Evolutionary conservation across 2,329 filamentous ascomycete genomes (phyloP).

Genomic region (Tolypocladium cylindrosporum): DNA sequence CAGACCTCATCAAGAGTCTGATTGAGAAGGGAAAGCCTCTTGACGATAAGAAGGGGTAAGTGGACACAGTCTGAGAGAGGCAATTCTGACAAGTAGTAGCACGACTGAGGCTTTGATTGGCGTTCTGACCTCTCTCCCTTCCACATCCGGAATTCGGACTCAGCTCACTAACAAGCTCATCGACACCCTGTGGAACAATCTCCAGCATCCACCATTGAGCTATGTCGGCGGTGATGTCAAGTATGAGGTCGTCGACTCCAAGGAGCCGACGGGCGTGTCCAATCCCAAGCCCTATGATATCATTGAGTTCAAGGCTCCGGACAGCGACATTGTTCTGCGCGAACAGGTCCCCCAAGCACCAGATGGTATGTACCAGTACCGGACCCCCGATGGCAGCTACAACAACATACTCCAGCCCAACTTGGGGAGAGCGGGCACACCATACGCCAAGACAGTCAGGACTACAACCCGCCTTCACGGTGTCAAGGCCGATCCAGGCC

Average conservation of each 20-base stretch:
- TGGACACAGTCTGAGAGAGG: not conserved
- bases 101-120: conserved; percentile 29
- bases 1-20: conserved; percentile 20
- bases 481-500: conserved; percentile 52
- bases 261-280: conserved; percentile 14
- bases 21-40: conserved; percentile 36
- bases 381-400: conserved; percentile 27
- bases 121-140: conserved; percentile 26
- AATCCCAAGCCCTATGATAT: conserved; percentile 19
- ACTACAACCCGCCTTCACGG: conserved; percentile 45
- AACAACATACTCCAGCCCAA: conserved; percentile 54
- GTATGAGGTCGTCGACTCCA: conserved; percentile 22
- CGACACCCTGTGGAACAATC: conserved; percentile 40
- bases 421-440: conserved; percentile 54
- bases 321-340: conserved; percentile 23
- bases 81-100: conserved; percentile 12
- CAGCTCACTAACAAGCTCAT: conserved; percentile 39
- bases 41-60: conserved; percentile 45
- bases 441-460: conserved; percentile 59
- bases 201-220: conserved; percentile 42
- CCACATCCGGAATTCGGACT: conserved; percentile 19
- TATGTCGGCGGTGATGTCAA: conserved; percentile 31
- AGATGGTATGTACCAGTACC: conserved; percentile 24
- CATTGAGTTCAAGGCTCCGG: conserved; percentile 30
- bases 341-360: conserved; percentile 25